Conservation (phyloP, 257 asterid genomes). For the Solanum sitiens region DNA sequence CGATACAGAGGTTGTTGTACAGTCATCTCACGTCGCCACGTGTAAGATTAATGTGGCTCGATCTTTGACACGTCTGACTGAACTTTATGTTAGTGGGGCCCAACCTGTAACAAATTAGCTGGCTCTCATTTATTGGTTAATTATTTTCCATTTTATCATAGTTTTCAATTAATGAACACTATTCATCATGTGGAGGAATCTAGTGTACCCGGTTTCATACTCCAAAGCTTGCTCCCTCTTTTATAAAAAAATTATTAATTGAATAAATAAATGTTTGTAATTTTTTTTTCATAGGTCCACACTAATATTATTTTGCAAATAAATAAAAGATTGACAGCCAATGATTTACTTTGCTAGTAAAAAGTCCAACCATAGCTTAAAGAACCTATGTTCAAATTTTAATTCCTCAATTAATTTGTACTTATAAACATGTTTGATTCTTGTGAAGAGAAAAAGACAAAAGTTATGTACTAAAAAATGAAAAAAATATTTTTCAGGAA, state of each 20-base stretch:
- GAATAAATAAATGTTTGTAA: background rate
- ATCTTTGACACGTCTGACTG: slow-evolving; percentile 26
- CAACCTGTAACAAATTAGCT: slow-evolving; percentile 8
- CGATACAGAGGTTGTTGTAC: slow-evolving; percentile 16
- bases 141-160: slow-evolving; percentile 2
- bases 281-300: background rate
- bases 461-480: background rate
- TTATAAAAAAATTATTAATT: background rate
- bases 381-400: background rate
- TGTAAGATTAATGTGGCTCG: background rate
- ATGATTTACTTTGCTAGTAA: background rate
- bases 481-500: background rate
- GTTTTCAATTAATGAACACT: background rate
- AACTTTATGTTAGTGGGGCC: slow-evolving; percentile 16
- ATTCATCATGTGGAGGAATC: slow-evolving; percentile 10
- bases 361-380: background rate
- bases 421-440: background rate
- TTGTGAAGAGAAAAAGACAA: background rate
- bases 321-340: background rate
- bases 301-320: background rate
- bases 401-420: background rate
- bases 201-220: slow-evolving; percentile 1
- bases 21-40: slow-evolving; percentile 20
- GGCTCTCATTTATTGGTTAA: slow-evolving; percentile 36
- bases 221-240: background rate